These are phyloP conservation scores for Xerocomellus intermedius DNA, from an alignment of 768 basidiomycete species.

Conservation along the genomic window DNA sequence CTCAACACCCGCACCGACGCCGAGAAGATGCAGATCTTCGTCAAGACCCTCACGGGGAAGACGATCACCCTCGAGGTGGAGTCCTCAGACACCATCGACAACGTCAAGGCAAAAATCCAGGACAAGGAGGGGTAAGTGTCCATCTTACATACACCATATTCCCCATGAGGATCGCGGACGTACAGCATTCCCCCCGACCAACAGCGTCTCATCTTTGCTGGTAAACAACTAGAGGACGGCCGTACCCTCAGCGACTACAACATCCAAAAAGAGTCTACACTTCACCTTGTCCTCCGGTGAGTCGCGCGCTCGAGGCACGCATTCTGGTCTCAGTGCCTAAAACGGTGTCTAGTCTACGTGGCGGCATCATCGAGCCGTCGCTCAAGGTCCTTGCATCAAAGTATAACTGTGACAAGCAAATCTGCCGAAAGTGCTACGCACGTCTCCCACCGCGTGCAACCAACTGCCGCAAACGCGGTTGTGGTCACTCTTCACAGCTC, in stretches of 20 bases:
- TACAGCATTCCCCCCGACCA: constrained; percentile 38
- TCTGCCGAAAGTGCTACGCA: constrained; percentile 99
- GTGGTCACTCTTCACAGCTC: constrained; percentile 89
- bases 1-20: constrained; percentile 4
- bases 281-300: constrained; percentile 94
- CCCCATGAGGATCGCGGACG: neutral
- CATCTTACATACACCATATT: neutral
- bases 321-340: neutral
- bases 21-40: constrained; percentile 66
- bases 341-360: constrained; percentile 13
- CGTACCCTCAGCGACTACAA: constrained; percentile 96
- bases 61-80: constrained; percentile 32
- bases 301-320: constrained; percentile 20
- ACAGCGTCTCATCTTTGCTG: constrained; percentile 56
- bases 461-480: constrained; percentile 96
- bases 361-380: constrained; percentile 99
- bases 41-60: constrained; percentile 76
- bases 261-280: constrained; percentile 97
- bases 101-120: constrained; percentile 36
- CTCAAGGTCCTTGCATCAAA: constrained; percentile 95
- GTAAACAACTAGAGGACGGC: constrained; percentile 98
- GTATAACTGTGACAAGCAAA: constrained; percentile 99
- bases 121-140: constrained; percentile 67
- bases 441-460: constrained; percentile 99
- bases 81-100: constrained; percentile 30